Base-by-base conservation (phyloP, 2,329 filamentous ascomycete species). In the Pseudogymnoascus sp. region DNA sequence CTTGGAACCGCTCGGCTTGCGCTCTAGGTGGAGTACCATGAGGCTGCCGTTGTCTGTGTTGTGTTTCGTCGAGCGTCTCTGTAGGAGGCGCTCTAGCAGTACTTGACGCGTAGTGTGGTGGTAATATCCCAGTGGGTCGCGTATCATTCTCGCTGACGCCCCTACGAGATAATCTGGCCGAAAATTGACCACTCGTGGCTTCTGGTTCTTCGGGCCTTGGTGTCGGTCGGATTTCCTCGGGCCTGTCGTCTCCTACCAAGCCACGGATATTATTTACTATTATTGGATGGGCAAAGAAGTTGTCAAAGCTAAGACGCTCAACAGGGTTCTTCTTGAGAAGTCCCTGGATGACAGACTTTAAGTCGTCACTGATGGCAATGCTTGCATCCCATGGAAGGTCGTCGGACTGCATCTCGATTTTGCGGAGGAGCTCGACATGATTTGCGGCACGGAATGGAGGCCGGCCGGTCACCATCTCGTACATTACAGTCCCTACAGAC, bases 401-500 rank as follows among this genome's bases (percentile, higher is more conserved):
- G 67, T 96, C 89, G 17, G 89, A 87, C 65, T 88, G 88, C 38
- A 26, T 37, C 74, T 97, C 93, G 67, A 99, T 99, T 78, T 90
- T 95, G 65, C 91, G 86, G 46, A 97, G 82, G 37, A 99, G 79
- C 74, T 99, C 95, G 42, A 99, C 93, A 72, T 99, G 95, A 72
- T 99, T 97, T 63, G 86, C 86, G 33, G 95, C 95, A 68, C 91
- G 84, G 77, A 97, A 99, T 0, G 95, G 95, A 21, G 95, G 92
- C 66, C 86, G 88, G 62, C 93, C 93, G 6, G 88, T 90, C 65
- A 95, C 86, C 93, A 99, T 96, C 77, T 99, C 95, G 73, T 91
- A 96, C 23, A 96, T 79, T 7, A 99, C 95, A 17, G 95, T 96
- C 60, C 95, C 95, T 35, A 97, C 91, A 21, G 95, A 99, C 95